Percentiles rank a stretch among this genome's conserved stretches.
phyloP scores from a whole-genome alignment of 225 moss, liverwort and hornwort species.

The Rhytidiadelphus loreus region DNA sequence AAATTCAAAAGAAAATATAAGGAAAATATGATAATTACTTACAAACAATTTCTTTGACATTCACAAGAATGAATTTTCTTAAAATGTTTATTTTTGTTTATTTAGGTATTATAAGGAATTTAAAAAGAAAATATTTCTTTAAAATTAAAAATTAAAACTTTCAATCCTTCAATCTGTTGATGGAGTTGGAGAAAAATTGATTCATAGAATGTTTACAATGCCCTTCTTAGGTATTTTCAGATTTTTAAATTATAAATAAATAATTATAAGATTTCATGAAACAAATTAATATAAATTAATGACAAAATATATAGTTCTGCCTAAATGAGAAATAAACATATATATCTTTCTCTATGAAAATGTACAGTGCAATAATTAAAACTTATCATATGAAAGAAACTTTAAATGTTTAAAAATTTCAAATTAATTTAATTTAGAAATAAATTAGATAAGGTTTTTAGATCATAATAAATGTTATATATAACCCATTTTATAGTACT shows the following conservation, averaged over 20 bases:
- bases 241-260: too few species aligned
- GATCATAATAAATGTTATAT: background rate
- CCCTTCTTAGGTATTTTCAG: too few species aligned
- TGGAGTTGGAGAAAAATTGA: background rate
- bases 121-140: accelerated
- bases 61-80: too few species aligned
- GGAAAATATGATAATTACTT: background rate
- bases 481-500: background rate
- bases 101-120: too few species aligned
- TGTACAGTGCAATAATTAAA: accelerated
- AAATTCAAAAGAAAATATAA: background rate
- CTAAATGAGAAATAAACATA: background rate
- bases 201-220: background rate
- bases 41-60: background rate
- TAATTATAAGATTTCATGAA: background rate
- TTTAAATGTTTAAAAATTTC: too few species aligned
- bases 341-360: background rate
- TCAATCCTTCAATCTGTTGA: background rate
- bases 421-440: too few species aligned
- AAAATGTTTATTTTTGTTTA: background rate
- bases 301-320: background rate
- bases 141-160: too few species aligned
- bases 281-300: background rate
- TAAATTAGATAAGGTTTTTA: accelerated
- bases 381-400: background rate